phyloP scores from a whole-genome alignment of 805 yeast genomes.

The Nakazawaea wickerhamii region DNA sequence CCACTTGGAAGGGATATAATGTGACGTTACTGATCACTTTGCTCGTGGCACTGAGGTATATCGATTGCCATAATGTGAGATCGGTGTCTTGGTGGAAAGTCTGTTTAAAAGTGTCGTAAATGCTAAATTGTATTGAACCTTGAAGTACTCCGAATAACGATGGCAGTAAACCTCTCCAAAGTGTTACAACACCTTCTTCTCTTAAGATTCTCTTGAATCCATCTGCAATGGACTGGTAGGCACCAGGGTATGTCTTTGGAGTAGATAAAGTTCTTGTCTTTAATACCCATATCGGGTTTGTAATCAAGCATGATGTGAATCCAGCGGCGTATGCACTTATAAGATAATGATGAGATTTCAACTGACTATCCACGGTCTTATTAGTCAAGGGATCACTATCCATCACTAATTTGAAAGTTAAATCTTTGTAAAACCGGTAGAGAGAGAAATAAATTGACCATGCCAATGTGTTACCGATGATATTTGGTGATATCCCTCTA shows the following conservation, averaged over 20 bases:
- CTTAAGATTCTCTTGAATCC: constrained; percentile 45
- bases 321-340: constrained; percentile 69
- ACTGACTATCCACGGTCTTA: constrained; percentile 24
- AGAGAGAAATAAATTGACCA: constrained; percentile 87
- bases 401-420: constrained; percentile 20
- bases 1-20: constrained; percentile 81
- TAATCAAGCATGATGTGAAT: constrained; percentile 60
- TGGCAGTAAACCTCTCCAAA: constrained; percentile 73
- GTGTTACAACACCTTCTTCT: constrained; percentile 54
- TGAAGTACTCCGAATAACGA: constrained; percentile 71
- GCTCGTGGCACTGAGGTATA: constrained; percentile 60
- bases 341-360: constrained; percentile 42
- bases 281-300: constrained; percentile 94
- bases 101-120: constrained; percentile 74
- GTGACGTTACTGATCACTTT: constrained; percentile 62
- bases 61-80: constrained; percentile 50
- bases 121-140: constrained; percentile 81
- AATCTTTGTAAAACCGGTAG: constrained; percentile 57
- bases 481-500: constrained; percentile 75
- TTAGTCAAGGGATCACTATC: constrained; percentile 12
- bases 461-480: constrained; percentile 77
- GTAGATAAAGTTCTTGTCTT: constrained; percentile 82
- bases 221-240: constrained; percentile 52
- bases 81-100: constrained; percentile 20
- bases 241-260: constrained; percentile 35